Evolutionary conservation across 345 rosid species (phyloP).

Genomic region (Rhodomyrtus tomentosa): DNA sequence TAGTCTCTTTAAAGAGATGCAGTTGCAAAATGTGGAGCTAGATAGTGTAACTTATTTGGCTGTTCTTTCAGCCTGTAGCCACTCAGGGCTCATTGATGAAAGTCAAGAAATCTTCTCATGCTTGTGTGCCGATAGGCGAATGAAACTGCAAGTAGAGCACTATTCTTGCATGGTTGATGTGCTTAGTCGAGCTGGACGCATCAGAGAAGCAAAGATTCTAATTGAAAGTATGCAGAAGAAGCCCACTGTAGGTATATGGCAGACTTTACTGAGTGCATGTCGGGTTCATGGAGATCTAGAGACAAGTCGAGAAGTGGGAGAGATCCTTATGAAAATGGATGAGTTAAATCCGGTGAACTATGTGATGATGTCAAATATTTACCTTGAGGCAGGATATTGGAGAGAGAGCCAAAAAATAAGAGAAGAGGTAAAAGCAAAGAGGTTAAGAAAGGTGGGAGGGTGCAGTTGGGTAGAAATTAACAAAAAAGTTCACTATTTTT

Average conservation of each 20-base stretch:
- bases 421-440: constrained; percentile 31
- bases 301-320: constrained; percentile 56
- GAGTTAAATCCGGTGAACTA: constrained; percentile 57
- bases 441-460: constrained; percentile 65
- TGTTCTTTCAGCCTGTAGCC: constrained; percentile 76
- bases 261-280: constrained; percentile 81
- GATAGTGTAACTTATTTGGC: constrained; percentile 78
- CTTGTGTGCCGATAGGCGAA: constrained; percentile 20
- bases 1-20: constrained; percentile 42
- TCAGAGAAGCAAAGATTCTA: constrained; percentile 59
- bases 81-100: constrained; percentile 63
- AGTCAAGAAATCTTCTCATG: constrained; percentile 49
- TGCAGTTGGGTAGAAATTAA: constrained; percentile 83
- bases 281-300: constrained; percentile 56
- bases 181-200: constrained; percentile 63
- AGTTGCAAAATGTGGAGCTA: constrained; percentile 35
- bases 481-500: constrained; percentile 52
- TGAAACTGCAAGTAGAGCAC: constrained; percentile 63
- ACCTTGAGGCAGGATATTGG: constrained; percentile 69
- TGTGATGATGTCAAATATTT: constrained; percentile 75
- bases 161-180: constrained; percentile 84
- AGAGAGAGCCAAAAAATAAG: constrained; percentile 47
- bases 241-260: constrained; percentile 75
- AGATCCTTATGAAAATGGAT: constrained; percentile 46
- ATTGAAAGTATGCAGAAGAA: constrained; percentile 56